Evolutionary conservation across 257 asterid species (phyloP), one percentile per base, ranked within the genome.

Genomic region (Solanum paucissectum): DNA sequence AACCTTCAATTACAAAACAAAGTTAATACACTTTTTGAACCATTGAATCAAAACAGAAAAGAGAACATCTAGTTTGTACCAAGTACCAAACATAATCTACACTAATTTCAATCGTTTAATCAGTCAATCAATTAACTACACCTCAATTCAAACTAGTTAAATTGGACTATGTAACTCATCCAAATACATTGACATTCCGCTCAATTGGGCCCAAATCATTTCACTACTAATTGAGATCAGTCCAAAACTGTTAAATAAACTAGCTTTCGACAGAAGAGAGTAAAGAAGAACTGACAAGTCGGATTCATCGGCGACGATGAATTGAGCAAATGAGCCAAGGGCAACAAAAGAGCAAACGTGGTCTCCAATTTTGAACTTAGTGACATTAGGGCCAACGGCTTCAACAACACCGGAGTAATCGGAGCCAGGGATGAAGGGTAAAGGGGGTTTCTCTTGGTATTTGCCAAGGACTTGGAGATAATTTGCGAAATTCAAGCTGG

Each of bases 401-500:
- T 93, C 98, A 88, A 95, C 98, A 91, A 89, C 87, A 71, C 99
- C 99, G 25, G 99, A 95, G 94, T 93, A 95, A 86, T 97, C 99
- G 20, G 98, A 93, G 44, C 99, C 99, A 9, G 98, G 98, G 36
- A 97, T 94, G 87, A 97, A 97, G 12, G 99, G 99, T 40, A 95
- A 73, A 1, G 94, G 92, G 46, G 98, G 93, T 88, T 96, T 97
- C 76, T 95, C 99, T 82, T 97, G 99, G 92, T 97, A 97, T 91
- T 95, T 92, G 64, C 99, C 99, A 33, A 88, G 94, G 72, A 97
- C 62, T 91, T 95, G 99, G 40, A 97, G 96, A 94, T 94, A 95
- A 92, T 94, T 97, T 44, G 99, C 99, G 92, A 90, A 97, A 90
- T 97, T 97, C 94, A 97, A 90, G 93, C 99, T 95, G 27, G 98